Evolutionary conservation across 2,329 filamentous ascomycete species (phyloP), one percentile per base, ranked within the genome.

Genomic region (Reticulascus tulasneorum): DNA sequence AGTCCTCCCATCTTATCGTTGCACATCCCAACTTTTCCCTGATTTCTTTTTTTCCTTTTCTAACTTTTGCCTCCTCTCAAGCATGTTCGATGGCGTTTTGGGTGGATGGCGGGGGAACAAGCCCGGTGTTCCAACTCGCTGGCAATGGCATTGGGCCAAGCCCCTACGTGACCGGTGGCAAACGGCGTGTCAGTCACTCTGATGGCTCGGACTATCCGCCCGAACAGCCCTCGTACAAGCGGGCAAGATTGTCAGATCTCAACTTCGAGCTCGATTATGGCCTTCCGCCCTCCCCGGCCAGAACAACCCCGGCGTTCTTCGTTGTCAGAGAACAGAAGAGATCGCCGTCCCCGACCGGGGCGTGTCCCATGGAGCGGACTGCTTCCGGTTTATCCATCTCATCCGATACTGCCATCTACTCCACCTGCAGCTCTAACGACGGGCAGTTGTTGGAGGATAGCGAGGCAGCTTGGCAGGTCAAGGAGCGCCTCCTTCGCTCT

Each of bases 311-410:
- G 28, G 53, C 60, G 13, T 64, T 66, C 44, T 49, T 64, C 16
- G 56, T 66, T 22, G 64, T 66, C 30, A 59, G 58, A 18, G 60
- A 66, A 40, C 52, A 53, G 37, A 47, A 34, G 37, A 33, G 10
- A 35, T 35, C 7, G 26, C 23, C 9, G 22, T 37, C 20, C 34
- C 47, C 37, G 41, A 43, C 27, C 22, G 50, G 45, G 33, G 33
- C 44, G 41, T 37, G 37, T 21, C 41, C 54, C 19, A 65, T 73
- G 61, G 71, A 75, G 46, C 61, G 67, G 19, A 75, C 71, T 19
- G 62, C 63, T 24, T 73, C 70, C 1, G 70, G 71, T 15, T 56
- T 69, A 13, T 67, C 68, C 32, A 71, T 75, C 37, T 62, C 63
- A 9, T 62, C 65, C 9, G 62, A 69, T 34, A 56, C 56, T 2